Conservation (phyloP, 345 rosid species). For the Trapa bicornis region DNA sequence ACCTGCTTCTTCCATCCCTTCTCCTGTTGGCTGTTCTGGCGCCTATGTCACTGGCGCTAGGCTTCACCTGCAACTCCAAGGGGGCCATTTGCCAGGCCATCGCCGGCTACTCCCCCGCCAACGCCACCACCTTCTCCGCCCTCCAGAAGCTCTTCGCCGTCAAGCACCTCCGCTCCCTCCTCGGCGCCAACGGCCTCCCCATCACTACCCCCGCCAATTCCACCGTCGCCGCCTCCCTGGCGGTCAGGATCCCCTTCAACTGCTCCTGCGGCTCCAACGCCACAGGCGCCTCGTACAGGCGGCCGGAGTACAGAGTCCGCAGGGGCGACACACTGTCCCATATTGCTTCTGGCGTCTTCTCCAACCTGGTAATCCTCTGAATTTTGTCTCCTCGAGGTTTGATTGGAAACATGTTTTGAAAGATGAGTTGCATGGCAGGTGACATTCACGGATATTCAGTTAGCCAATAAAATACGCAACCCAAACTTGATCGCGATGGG, state of each 20-base stretch:
- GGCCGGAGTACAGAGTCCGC: conserved; percentile 35
- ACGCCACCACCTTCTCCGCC: conserved; percentile 31
- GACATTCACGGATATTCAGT: conserved; percentile 19
- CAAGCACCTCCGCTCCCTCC: conserved; percentile 25
- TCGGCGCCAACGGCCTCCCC: conserved; percentile 47
- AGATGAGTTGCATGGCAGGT: not conserved
- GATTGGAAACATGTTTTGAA: too few species aligned
- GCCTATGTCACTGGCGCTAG: conserved; percentile 6
- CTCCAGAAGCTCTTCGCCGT: conserved; percentile 43
- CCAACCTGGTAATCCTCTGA: conserved; percentile 9
- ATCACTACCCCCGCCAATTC: conserved; percentile 16
- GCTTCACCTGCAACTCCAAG: conserved; percentile 33
- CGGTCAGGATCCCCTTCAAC: conserved; percentile 41
- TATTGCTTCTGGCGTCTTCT: conserved; percentile 28
- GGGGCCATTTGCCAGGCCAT: conserved; percentile 27
- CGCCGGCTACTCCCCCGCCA: conserved; percentile 38
- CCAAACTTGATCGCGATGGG: conserved; percentile 19
- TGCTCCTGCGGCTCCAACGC: conserved; percentile 42
- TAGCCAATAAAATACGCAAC: conserved; percentile 20
- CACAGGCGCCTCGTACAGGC: conserved; percentile 34
- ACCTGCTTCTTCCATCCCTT: not conserved
- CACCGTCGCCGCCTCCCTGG: conserved; percentile 11
- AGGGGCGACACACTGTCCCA: conserved; percentile 22
- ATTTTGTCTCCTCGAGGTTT: not conserved
- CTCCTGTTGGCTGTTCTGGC: not conserved